Evolutionary conservation across 371 early-diverging fungal genomes (phyloP).

Genomic region (Rhizopus delemar): DNA sequence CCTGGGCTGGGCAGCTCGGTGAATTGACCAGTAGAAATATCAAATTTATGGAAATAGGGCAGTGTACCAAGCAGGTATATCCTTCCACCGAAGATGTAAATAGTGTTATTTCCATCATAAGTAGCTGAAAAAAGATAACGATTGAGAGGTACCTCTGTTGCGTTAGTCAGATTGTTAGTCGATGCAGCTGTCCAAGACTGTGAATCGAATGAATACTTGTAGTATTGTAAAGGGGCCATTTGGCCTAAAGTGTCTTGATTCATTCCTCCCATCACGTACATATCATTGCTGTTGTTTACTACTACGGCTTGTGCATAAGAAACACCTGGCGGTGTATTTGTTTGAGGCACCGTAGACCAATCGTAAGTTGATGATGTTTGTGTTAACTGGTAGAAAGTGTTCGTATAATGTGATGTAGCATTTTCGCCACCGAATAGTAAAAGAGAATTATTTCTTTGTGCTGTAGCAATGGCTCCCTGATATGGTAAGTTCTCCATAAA

Average conservation of each 20-base stretch:
- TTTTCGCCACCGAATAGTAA: constrained; percentile 36
- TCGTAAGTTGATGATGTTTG: constrained; percentile 22
- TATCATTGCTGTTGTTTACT: constrained; percentile 12
- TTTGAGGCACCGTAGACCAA: constrained; percentile 28
- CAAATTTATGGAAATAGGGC: constrained; percentile 29
- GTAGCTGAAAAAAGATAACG: constrained; percentile 20
- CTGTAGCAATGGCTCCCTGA: constrained; percentile 29
- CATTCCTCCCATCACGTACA: constrained; percentile 30
- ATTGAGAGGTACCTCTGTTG: constrained; percentile 18
- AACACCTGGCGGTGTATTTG: constrained; percentile 17
- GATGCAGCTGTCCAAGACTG: constrained; percentile 23
- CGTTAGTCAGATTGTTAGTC: constrained; percentile 8
- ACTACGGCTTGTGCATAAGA: constrained; percentile 27
- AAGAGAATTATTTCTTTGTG: constrained; percentile 26
- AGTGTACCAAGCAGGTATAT: constrained; percentile 8
- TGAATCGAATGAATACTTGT: constrained; percentile 18
- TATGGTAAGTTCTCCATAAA: constrained; percentile 26
- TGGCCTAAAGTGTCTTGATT: constrained; percentile 9
- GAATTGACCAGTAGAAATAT: constrained; percentile 16
- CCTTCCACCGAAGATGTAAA: constrained; percentile 32
- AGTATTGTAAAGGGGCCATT: constrained; percentile 17
- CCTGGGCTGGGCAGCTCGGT: constrained; percentile 18
- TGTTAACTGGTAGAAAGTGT: constrained; percentile 26
- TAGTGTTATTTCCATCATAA: constrained; percentile 11
- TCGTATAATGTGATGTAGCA: constrained; percentile 20